These are phyloP conservation scores for Neurospora hispaniola DNA, from an alignment of 495 filamentous ascomycete genomes.

Conservation along the genomic window DNA sequence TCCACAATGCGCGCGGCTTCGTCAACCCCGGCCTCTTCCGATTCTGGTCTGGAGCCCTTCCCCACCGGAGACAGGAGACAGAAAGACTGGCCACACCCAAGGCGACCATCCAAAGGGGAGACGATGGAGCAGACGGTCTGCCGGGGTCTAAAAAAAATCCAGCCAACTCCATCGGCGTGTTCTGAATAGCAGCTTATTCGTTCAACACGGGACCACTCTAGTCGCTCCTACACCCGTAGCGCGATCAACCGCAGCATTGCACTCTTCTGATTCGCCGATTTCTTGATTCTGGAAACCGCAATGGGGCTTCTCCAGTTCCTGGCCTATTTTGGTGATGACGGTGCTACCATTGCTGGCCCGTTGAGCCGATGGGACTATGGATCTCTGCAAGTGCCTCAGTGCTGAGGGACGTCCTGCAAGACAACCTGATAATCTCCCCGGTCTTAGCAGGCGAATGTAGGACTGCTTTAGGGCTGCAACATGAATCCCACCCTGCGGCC, in stretches of 20 bases:
- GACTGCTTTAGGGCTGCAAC: not conserved
- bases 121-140: not conserved
- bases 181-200: not conserved
- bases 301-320: not conserved
- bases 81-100: not conserved
- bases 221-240: not conserved
- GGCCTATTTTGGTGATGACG: not conserved
- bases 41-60: not conserved
- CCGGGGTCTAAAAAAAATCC: not conserved
- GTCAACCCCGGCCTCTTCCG: not conserved
- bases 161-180: not conserved
- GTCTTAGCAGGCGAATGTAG: not conserved
- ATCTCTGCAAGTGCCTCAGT: not conserved
- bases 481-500: not conserved
- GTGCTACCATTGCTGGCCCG: not conserved
- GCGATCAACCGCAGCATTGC: not conserved
- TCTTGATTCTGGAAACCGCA: not conserved
- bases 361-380: not conserved
- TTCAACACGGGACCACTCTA: not conserved
- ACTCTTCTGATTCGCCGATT: not conserved
- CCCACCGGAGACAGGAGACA: not conserved
- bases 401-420: not conserved
- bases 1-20: not conserved
- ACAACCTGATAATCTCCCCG: not conserved
- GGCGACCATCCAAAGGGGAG: not conserved